Conservation (phyloP, 371 early-diverging fungal species). For the Rhizoclosmatium hyalinum region DNA sequence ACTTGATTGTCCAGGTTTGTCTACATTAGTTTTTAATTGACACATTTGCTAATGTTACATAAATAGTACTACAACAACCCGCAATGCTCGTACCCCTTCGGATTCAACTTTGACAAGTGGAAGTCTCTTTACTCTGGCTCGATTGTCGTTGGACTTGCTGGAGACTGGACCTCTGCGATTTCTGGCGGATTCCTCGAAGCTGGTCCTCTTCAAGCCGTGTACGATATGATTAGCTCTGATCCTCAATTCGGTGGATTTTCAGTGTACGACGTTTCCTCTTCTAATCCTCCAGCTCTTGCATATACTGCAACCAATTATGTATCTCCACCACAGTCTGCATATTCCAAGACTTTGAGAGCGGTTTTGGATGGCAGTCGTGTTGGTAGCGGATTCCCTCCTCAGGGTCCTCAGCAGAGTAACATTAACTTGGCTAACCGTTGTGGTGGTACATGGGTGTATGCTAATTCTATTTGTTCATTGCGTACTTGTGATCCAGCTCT, state of each 20-base stretch:
- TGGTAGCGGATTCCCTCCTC: slow-evolving; percentile 22
- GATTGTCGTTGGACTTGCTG: slow-evolving; percentile 25
- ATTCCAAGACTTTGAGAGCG: slow-evolving; percentile 12
- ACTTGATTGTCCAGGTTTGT: slow-evolving; percentile 24
- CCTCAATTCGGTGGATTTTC: slow-evolving; percentile 21
- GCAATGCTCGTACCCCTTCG: slow-evolving; percentile 29
- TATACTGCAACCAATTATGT: not conserved
- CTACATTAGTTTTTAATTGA: not conserved
- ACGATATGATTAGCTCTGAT: slow-evolving; percentile 3
- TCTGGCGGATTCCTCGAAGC: slow-evolving; percentile 22
- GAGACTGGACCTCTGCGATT: slow-evolving; percentile 32
- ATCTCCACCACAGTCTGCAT: slow-evolving; percentile 7
- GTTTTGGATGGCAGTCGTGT: slow-evolving; percentile 18
- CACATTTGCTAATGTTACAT: no score
- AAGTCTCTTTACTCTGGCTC: slow-evolving; percentile 4
- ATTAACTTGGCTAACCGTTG: not conserved
- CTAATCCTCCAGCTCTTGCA: slow-evolving; percentile 15
- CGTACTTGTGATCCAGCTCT: not conserved
- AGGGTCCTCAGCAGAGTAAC: slow-evolving; percentile 1
- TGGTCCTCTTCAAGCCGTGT: slow-evolving; percentile 29
- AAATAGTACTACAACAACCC: not conserved
- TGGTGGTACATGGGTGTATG: slow-evolving; percentile 29
- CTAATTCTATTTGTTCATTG: slow-evolving; percentile 16
- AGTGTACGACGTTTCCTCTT: slow-evolving; percentile 27
- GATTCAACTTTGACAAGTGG: slow-evolving; percentile 22